Evolutionary conservation across 2,329 filamentous ascomycete genomes (phyloP), one percentile per base, ranked within the genome.

Genomic region (Fusarium siculi): DNA sequence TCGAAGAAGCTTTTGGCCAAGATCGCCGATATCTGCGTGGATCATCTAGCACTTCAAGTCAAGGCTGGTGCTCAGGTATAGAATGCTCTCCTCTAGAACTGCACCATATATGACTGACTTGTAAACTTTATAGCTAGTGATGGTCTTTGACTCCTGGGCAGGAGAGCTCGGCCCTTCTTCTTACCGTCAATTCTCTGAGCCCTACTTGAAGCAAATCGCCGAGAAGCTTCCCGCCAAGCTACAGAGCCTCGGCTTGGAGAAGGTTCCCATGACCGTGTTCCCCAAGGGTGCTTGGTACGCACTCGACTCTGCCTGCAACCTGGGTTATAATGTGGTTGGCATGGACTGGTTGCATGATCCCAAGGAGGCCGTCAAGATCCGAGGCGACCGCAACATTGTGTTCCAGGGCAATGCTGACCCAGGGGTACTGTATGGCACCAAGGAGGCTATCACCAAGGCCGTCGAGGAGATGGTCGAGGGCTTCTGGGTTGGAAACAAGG

Each of bases 61-160:
- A 89, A 93, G 78, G 96, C 96, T 30, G 96, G 96, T 66, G 96
- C 96, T 61, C 96, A 98, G 88, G 91, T 92, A 85, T 61, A 64
- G 30, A 32, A 15, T 9, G 15, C 25, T 30, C 23, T n/a, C 34
- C 14, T 39, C 5, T n/a, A n/a, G 42, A 50, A 14, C 18, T 14
- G 40, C n/a, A 18, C 4, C 9, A 16, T 50, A 10, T 34, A 30
- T 36, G 15, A 54, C 60, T 66, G 11, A 74, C 57, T 43, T 42
- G 32, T 44, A 40, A 34, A 34, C 30, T 50, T 28, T 34, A 14
- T 68, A 93, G 91, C 89, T 98, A 80, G 87, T 98, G 34, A 96
- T 98, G 87, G 94, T 99, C 18, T 99, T 99, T 79, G 96, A 99
- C 81, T 98, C 96, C 0, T 99, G 96, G 96, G 96, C 96, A 4